phyloP scores from a whole-genome alignment of 176 grass and related monocot genomes.

The Oryza officinalis region DNA sequence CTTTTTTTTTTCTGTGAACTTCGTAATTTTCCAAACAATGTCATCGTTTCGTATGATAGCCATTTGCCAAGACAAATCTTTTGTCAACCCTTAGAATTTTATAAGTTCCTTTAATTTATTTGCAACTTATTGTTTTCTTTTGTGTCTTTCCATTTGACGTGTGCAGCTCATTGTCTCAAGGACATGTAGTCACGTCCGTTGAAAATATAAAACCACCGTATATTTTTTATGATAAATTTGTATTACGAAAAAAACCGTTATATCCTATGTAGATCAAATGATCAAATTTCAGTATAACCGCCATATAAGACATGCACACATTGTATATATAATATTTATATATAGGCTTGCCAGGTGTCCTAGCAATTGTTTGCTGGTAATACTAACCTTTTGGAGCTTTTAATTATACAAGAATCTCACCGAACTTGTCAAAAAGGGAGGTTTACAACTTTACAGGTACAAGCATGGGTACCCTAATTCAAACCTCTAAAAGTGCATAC shows the following conservation, averaged over 20 bases:
- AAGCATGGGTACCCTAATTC: not conserved
- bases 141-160: not conserved
- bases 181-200: too few species aligned
- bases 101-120: not conserved
- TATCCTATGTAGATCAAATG: not conserved
- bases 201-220: not conserved
- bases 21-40: not conserved
- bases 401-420: not conserved
- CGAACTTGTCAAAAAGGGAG: conserved; percentile 1
- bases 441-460: not conserved
- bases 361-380: not conserved
- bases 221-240: not conserved
- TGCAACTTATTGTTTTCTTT: not conserved
- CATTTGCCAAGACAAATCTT: not conserved
- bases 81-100: not conserved
- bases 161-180: not conserved
- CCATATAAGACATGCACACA: not conserved
- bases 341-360: not conserved
- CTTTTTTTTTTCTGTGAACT: not conserved
- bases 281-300: not conserved
- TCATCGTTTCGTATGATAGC: not conserved
- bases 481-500: conserved; percentile 14
- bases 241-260: not conserved
- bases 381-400: not conserved
- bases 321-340: not conserved